Conservation (phyloP, 441 rosid genomes). For the Kokia cookei region DNA sequence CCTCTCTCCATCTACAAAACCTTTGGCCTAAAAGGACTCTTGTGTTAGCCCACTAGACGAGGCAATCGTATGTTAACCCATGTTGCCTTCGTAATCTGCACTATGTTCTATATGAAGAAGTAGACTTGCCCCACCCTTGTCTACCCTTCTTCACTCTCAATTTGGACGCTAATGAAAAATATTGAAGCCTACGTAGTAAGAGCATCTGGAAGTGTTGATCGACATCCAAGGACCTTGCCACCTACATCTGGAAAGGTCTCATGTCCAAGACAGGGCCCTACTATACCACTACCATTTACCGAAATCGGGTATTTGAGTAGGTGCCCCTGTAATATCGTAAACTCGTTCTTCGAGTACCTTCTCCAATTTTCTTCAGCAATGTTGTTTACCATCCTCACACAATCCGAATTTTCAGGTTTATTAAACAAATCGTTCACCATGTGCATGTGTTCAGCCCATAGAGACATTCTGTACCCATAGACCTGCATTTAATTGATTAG, state of each 20-base stretch:
- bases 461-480: constrained; percentile 77
- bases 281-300: constrained; percentile 47
- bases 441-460: constrained; percentile 89
- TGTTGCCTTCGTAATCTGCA: background rate
- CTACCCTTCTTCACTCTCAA: background rate
- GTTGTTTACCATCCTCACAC: constrained; percentile 54
- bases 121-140: background rate
- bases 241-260: constrained; percentile 81
- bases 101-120: background rate
- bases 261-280: constrained; percentile 43
- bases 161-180: background rate
- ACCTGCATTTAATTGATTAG: constrained; percentile 28
- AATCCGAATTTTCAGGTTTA: constrained; percentile 48
- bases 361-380: constrained; percentile 72
- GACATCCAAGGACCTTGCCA: constrained; percentile 67
- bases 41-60: background rate
- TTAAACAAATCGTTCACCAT: constrained; percentile 33
- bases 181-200: constrained; percentile 48
- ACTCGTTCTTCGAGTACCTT: constrained; percentile 35
- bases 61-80: background rate
- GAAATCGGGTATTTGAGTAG: constrained; percentile 61
- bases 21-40: background rate
- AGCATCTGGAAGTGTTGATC: constrained; percentile 61
- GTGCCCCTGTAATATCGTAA: constrained; percentile 55
- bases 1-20: background rate